These are phyloP conservation scores for Papiliotrema flavescens DNA, from an alignment of 1,284 basidiomycete genomes.

Conservation along the genomic window DNA sequence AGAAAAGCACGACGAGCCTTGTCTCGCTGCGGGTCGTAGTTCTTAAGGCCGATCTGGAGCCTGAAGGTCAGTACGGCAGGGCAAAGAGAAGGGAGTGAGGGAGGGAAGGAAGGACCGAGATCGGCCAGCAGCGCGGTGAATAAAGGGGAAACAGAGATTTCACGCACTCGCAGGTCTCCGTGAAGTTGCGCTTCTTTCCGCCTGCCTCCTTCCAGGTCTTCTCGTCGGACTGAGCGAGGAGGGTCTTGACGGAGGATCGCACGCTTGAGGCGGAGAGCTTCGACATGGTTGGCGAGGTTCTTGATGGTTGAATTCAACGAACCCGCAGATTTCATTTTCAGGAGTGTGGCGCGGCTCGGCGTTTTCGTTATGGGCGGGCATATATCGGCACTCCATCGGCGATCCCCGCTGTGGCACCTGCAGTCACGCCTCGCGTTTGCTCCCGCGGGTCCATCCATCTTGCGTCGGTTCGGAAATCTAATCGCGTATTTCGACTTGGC, in stretches of 20 bases:
- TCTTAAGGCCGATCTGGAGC: slow-evolving; percentile 94
- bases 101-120: too few relatives aligned
- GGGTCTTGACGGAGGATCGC: slow-evolving; percentile 88
- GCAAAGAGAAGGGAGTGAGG: too few relatives aligned
- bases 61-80: too few relatives aligned
- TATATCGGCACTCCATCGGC: neutral
- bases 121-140: too few relatives aligned
- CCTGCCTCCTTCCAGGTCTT: slow-evolving; percentile 46
- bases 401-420: slow-evolving; percentile 3
- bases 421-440: neutral
- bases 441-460: neutral
- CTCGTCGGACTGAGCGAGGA: slow-evolving; percentile 63
- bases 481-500: too few relatives aligned
- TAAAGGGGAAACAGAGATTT: too few relatives aligned
- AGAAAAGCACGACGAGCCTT: too few relatives aligned
- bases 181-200: slow-evolving; percentile 64
- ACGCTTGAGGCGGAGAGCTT: slow-evolving; percentile 98
- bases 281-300: slow-evolving; percentile 26
- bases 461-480: neutral
- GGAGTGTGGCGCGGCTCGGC: neutral
- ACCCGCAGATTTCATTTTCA: too few relatives aligned
- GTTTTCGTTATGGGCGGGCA: slow-evolving; percentile 8
- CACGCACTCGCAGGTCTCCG: slow-evolving; percentile 75
- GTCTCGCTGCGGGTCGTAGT: slow-evolving; percentile 77
- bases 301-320: slow-evolving; percentile 21